Evolutionary conservation across 306 rosid species (phyloP).

Genomic region (Rubus parviflorus): DNA sequence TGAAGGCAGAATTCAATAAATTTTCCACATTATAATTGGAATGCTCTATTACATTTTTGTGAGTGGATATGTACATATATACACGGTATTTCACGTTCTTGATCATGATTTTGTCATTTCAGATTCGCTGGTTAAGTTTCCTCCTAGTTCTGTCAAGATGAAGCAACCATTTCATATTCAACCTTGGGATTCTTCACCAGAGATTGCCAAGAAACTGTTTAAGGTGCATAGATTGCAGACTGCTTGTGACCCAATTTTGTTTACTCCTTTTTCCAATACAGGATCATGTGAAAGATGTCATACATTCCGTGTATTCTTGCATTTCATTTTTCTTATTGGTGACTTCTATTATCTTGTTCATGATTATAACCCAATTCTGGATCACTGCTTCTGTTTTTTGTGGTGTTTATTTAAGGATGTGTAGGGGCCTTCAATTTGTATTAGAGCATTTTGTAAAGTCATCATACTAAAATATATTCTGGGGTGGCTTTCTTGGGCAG

Average conservation of each 20-base stretch:
- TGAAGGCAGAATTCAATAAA: slow-evolving; percentile 17
- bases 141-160: slow-evolving; percentile 85
- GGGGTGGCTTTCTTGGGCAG: slow-evolving; percentile 46
- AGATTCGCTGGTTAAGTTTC: slow-evolving; percentile 80
- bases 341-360: background rate
- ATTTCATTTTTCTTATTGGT: background rate
- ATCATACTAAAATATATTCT: slow-evolving; percentile 10
- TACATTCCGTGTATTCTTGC: background rate
- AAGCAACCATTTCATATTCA: slow-evolving; percentile 79
- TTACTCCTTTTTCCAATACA: background rate
- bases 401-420: slow-evolving; percentile 9
- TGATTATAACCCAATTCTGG: background rate
- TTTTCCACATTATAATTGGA: background rate
- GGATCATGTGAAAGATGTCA: background rate
- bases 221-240: slow-evolving; percentile 56
- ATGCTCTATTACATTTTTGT: background rate
- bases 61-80: background rate
- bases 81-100: background rate
- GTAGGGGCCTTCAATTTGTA: background rate
- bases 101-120: slow-evolving; percentile 25
- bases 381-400: slow-evolving; percentile 15
- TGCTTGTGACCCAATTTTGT: background rate
- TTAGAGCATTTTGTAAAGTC: background rate
- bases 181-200: slow-evolving; percentile 89
- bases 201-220: slow-evolving; percentile 77